Percentiles rank a stretch among this genome's conserved stretches.
Evolutionary conservation across 352 stramenopile species (phyloP).

Genomic region (Globisporangium cylindrosporum): DNA sequence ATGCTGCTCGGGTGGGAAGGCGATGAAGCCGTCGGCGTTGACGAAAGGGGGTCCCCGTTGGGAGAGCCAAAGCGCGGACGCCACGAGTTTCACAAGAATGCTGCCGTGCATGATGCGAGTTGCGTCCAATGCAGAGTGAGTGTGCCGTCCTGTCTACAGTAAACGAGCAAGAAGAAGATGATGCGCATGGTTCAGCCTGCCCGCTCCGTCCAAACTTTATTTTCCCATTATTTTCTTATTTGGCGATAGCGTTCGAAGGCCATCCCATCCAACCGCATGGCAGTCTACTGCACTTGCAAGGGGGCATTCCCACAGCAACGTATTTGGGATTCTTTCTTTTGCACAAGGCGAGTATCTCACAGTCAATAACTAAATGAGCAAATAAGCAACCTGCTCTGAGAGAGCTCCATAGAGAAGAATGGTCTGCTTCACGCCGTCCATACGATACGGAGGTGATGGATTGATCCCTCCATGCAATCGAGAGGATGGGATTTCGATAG

Average conservation of each 20-base stretch:
- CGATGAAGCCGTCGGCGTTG: constrained; percentile 4
- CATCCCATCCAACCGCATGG: not conserved
- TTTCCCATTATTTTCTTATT: not conserved
- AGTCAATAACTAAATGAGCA: not conserved
- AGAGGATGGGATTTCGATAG: not conserved
- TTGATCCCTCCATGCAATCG: not conserved
- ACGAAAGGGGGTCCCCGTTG: not conserved
- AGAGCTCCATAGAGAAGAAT: not conserved
- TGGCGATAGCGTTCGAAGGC: not conserved
- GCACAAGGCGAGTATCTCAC: not conserved
- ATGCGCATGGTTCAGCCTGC: not conserved
- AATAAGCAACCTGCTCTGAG: not conserved
- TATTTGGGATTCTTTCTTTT: no score
- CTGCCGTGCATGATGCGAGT: not conserved
- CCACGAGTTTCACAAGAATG: not conserved
- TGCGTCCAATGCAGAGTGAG: not conserved
- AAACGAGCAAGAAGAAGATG: not conserved
- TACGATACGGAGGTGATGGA: not conserved
- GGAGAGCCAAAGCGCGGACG: not conserved
- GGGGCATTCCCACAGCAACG: no score
- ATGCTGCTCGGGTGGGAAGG: constrained; percentile 23
- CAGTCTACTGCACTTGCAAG: not conserved
- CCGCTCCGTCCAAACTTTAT: not conserved
- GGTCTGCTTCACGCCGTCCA: not conserved
- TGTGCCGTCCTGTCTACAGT: not conserved